Conservation (phyloP, 2,329 filamentous ascomycete genomes). For the Xenoacremonium recifei region DNA sequence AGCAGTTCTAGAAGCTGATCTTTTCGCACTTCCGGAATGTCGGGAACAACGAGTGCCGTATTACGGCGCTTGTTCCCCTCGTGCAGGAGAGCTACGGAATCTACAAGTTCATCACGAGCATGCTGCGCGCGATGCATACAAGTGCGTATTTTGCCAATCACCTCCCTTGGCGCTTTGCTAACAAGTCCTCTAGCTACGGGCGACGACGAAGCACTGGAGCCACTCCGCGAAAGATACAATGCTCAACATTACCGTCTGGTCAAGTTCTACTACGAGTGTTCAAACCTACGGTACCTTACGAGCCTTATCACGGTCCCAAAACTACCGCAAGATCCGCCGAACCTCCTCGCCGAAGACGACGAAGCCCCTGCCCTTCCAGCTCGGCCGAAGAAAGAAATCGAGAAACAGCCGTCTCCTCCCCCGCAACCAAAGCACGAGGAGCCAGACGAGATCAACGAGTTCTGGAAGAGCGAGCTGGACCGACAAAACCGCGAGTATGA, state of each 20-base stretch:
- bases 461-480: slow-evolving; percentile 92
- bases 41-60: slow-evolving; percentile 93
- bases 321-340: slow-evolving; percentile 90
- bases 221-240: slow-evolving; percentile 84
- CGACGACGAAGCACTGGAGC: slow-evolving; percentile 88
- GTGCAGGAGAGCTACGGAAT: slow-evolving; percentile 99
- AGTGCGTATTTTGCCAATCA: slow-evolving; percentile 61
- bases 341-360: slow-evolving; percentile 81
- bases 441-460: slow-evolving; percentile 93
- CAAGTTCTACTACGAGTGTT: slow-evolving; percentile 99
- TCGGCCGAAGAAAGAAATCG: slow-evolving; percentile 74
- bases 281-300: slow-evolving; percentile 93
- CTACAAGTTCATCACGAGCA: slow-evolving; percentile 99
- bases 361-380: slow-evolving; percentile 79
- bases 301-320: slow-evolving; percentile 96
- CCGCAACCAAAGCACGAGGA: slow-evolving; percentile 69
- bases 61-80: slow-evolving; percentile 87
- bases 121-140: slow-evolving; percentile 96
- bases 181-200: slow-evolving; percentile 65
- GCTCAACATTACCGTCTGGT: slow-evolving; percentile 95
- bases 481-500: slow-evolving; percentile 94
- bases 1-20: slow-evolving; percentile 96
- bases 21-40: slow-evolving; percentile 94
- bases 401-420: slow-evolving; percentile 66
- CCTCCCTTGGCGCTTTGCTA: slow-evolving; percentile 11